These are phyloP conservation scores for Sphagnum tenellum DNA, from an alignment of 225 moss, liverwort and hornwort genomes.

Conservation along the genomic window DNA sequence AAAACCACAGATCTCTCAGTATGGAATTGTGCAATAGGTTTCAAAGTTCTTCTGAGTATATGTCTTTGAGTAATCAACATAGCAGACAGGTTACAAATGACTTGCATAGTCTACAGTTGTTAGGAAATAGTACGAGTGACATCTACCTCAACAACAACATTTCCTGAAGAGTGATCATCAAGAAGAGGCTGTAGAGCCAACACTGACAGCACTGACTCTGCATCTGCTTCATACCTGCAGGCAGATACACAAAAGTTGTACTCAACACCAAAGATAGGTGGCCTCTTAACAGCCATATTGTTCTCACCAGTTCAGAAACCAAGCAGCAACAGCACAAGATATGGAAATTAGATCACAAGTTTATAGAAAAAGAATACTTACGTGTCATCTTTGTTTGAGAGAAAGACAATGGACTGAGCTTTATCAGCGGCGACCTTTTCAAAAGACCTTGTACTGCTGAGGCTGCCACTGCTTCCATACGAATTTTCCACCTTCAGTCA, in stretches of 20 bases:
- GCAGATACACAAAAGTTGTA: background rate
- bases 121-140: too few relatives aligned
- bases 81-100: too few relatives aligned
- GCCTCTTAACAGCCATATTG: background rate
- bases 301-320: too few relatives aligned
- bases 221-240: slow-evolving; percentile 62
- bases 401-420: slow-evolving; percentile 51
- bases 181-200: slow-evolving; percentile 56
- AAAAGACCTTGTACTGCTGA: slow-evolving; percentile 55
- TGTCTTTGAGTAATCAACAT: too few relatives aligned
- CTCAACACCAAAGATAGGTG: background rate
- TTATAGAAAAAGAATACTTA: slow-evolving; percentile 13
- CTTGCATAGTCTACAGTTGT: too few relatives aligned
- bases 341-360: too few relatives aligned
- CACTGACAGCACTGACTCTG: slow-evolving; percentile 55
- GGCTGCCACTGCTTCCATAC: slow-evolving; percentile 43
- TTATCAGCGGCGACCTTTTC: slow-evolving; percentile 61
- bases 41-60: too few relatives aligned
- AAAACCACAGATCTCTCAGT: too few relatives aligned
- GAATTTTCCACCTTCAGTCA: background rate
- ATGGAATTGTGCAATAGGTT: too few relatives aligned
- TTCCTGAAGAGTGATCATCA: slow-evolving; percentile 32
- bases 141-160: slow-evolving; percentile 52
- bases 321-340: too few relatives aligned
- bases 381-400: slow-evolving; percentile 63